Percentiles rank a stretch among this genome's conserved stretches.
Evolutionary conservation across 2,329 filamentous ascomycete genomes (phyloP).

Genomic region (Neophaeococcomyces aloes): DNA sequence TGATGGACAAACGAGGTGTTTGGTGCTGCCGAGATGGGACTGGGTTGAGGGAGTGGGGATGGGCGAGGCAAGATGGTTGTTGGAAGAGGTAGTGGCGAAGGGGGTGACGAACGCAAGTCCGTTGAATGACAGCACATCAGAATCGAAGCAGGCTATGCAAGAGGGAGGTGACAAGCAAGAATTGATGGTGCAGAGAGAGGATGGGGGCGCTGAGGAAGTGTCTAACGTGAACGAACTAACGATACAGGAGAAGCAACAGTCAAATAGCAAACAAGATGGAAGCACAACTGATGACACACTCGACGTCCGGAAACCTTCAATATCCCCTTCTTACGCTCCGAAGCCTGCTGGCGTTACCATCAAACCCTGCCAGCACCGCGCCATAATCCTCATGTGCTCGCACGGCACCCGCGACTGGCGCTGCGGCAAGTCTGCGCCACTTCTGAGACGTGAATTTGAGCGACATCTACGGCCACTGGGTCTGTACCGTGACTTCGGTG

Average conservation of each 20-base stretch:
- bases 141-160: background rate
- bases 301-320: background rate
- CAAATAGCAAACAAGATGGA: background rate
- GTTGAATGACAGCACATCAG: background rate
- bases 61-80: conserved; percentile 14
- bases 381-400: conserved; percentile 78
- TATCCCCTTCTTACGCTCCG: conserved; percentile 1
- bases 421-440: conserved; percentile 82
- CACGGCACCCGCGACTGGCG: conserved; percentile 81
- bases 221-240: background rate
- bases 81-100: conserved; percentile 16
- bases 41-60: conserved; percentile 18
- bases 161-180: background rate
- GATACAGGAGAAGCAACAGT: conserved; percentile 1
- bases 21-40: conserved; percentile 19
- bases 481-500: conserved; percentile 74
- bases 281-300: background rate
- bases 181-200: conserved; percentile 5
- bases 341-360: conserved; percentile 14
- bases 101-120: conserved; percentile 10
- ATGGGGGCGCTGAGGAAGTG: background rate
- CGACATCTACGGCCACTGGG: conserved; percentile 76
- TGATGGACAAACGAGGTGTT: conserved; percentile 12
- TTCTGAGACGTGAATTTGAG: conserved; percentile 81
- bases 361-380: conserved; percentile 64